These are phyloP conservation scores for Aureobasidium sp. DNA, from an alignment of 2,329 filamentous ascomycete genomes.

Conservation along the genomic window DNA sequence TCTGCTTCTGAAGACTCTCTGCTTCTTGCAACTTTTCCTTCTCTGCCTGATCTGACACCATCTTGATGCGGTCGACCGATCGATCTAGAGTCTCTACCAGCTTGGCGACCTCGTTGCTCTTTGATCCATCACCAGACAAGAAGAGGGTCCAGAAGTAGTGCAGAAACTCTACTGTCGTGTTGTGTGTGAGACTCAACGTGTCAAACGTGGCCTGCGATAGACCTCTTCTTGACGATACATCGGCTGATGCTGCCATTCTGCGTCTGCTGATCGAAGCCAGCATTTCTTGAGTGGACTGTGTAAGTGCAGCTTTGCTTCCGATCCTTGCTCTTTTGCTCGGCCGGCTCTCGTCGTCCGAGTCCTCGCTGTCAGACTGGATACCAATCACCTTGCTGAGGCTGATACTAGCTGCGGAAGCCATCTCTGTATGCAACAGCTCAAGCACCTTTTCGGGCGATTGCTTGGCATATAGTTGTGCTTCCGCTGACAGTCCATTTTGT, in stretches of 20 bases:
- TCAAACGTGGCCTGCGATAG: conserved; percentile 47
- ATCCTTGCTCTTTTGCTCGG: conserved; percentile 46
- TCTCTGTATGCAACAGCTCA: conserved; percentile 52
- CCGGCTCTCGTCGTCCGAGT: conserved; percentile 45
- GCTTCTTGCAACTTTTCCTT: conserved; percentile 60
- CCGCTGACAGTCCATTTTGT: conserved; percentile 35
- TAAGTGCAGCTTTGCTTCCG: conserved; percentile 60
- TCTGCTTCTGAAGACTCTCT: conserved; percentile 58
- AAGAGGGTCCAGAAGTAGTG: conserved; percentile 95
- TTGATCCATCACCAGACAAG: conserved; percentile 70
- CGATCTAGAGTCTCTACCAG: conserved; percentile 73
- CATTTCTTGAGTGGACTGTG: conserved; percentile 57
- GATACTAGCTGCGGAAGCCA: conserved; percentile 34
- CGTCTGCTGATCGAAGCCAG: conserved; percentile 55
- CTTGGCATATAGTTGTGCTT: conserved; percentile 53
- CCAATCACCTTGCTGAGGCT: conserved; percentile 56
- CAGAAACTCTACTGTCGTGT: conserved; percentile 91
- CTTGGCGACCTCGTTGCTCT: conserved; percentile 71
- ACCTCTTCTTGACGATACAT: conserved; percentile 20
- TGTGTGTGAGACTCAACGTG: conserved; percentile 67
- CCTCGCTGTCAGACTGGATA: conserved; percentile 57
- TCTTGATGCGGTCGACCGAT: conserved; percentile 69
- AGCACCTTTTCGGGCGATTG: conserved; percentile 65
- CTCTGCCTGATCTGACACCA: conserved; percentile 74
- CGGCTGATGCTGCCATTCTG: conserved; percentile 19